Evolutionary conservation across 2,329 filamentous ascomycete genomes (phyloP), one percentile per base, ranked within the genome.

Genomic region (Ophiostoma novo-ulmi): DNA sequence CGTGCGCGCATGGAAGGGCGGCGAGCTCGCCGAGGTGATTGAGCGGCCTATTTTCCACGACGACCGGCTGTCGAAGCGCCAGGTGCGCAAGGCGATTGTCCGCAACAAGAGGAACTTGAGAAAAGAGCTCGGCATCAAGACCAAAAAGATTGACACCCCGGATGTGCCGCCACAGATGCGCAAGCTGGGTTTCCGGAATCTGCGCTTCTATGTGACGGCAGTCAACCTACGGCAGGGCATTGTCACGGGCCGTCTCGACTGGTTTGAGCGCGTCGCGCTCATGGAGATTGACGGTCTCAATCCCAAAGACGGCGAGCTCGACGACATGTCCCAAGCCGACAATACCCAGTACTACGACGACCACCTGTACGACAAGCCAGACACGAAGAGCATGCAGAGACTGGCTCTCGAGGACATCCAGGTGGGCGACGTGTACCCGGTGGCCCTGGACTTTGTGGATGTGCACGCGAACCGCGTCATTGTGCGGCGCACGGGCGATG

Each of bases 1-100:
- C 41, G 79, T 87, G 69, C 85, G 87, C 17, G 87, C 85, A 17
- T 89, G 87, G 87, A 80, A 80, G 73, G 87, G 84, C 74, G 79
- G 79, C 69, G 84, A 88, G 75, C 22, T 71, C 69, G 38, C 22
- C 39, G 65, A 67, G 65, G 65, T 67, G 65, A n/a, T 44, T 14
- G 38, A 67, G 65, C 65, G 65, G n/a, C 38, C 39, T 10, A 44
- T 61, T 68, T 58, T 55, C 52, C 14, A 26, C 14, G 35, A n/a
- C 26, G 55, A 14, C 20, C 31, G 41, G 38, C n/a, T 26, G 38
- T 67, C 39, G n/a, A 48, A 8, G 14, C n/a, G 39, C 35, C 17
- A 35, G 3, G 69, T 39, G 31, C 39, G 52, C 52, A 58, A 66
- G 55, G 1, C 11, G n/a, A n/a, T 69, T 8, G 20, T 31, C 38